phyloP scores from a whole-genome alignment of 1,284 basidiomycete species.

The Papiliotrema terrestris region DNA sequence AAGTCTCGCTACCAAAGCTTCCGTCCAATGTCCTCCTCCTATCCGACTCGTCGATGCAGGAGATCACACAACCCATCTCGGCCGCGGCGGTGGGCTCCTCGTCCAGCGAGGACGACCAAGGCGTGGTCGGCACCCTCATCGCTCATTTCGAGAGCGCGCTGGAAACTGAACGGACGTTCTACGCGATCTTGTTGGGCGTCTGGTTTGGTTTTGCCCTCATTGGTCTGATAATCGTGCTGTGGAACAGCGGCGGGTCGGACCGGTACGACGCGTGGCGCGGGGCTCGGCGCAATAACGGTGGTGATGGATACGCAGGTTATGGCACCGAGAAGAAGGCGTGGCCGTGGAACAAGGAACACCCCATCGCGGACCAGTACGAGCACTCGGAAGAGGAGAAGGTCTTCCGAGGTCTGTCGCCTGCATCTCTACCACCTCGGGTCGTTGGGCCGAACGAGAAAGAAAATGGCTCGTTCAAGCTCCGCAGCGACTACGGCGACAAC shows the following conservation, averaged over 20 bases:
- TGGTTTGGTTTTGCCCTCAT: constrained; percentile 55
- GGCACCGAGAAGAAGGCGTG: background rate
- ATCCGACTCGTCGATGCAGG: constrained; percentile 64
- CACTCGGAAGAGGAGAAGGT: constrained; percentile 29
- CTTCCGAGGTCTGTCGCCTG: constrained; percentile 21
- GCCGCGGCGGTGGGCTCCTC: constrained; percentile 68
- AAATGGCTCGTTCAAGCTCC: constrained; percentile 21
- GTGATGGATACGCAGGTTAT: background rate
- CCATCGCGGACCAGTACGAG: constrained; percentile 32
- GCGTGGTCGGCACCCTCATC: constrained; percentile 71
- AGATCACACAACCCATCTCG: constrained; percentile 73
- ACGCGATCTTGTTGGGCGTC: constrained; percentile 70
- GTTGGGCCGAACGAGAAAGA: constrained; percentile 9
- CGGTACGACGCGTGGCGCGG: constrained; percentile 16
- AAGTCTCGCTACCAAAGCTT: constrained; percentile 70
- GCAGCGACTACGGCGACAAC: background rate
- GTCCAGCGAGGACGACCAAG: constrained; percentile 49
- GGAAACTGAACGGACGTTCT: constrained; percentile 76
- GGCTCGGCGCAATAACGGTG: background rate
- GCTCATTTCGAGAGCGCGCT: constrained; percentile 67
- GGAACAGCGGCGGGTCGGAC: constrained; percentile 37
- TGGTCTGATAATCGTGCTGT: constrained; percentile 36
- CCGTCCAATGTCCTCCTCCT: constrained; percentile 71
- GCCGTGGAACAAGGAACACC: constrained; percentile 20
- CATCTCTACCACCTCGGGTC: constrained; percentile 7